Evolutionary conservation across 345 rosid genomes (phyloP).

Genomic region (Salix brachista): DNA sequence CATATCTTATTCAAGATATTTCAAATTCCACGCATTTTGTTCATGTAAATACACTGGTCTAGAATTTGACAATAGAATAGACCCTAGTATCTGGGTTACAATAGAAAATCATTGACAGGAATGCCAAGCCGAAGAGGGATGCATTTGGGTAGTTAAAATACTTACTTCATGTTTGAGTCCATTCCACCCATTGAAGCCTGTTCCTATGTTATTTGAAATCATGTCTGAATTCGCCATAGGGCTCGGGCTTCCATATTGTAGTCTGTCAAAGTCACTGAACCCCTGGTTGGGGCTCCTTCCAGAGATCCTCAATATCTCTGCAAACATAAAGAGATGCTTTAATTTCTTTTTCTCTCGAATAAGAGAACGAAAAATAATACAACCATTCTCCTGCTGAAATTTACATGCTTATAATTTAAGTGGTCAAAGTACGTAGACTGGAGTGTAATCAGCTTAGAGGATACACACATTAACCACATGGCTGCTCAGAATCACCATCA

Average conservation of each 20-base stretch:
- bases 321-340: slow-evolving; percentile 14
- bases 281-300: slow-evolving; percentile 82
- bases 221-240: slow-evolving; percentile 89
- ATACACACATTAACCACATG: neutral
- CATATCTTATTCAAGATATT: neutral
- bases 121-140: slow-evolving; percentile 1
- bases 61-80: neutral
- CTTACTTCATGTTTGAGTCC: slow-evolving; percentile 64
- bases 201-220: slow-evolving; percentile 55
- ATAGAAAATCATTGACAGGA: neutral
- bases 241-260: slow-evolving; percentile 82
- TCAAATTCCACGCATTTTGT: neutral
- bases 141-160: neutral
- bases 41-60: neutral
- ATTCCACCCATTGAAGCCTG: slow-evolving; percentile 68
- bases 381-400: neutral
- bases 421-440: neutral
- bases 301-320: slow-evolving; percentile 73
- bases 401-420: neutral
- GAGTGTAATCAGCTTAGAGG: neutral
- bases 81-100: neutral
- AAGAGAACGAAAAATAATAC: neutral
- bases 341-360: neutral
- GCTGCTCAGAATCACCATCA: neutral
- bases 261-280: slow-evolving; percentile 64